Evolutionary conservation across 2,329 filamentous ascomycete species (phyloP), one percentile per base, ranked within the genome.

Genomic region (Stylonectria norvegica): DNA sequence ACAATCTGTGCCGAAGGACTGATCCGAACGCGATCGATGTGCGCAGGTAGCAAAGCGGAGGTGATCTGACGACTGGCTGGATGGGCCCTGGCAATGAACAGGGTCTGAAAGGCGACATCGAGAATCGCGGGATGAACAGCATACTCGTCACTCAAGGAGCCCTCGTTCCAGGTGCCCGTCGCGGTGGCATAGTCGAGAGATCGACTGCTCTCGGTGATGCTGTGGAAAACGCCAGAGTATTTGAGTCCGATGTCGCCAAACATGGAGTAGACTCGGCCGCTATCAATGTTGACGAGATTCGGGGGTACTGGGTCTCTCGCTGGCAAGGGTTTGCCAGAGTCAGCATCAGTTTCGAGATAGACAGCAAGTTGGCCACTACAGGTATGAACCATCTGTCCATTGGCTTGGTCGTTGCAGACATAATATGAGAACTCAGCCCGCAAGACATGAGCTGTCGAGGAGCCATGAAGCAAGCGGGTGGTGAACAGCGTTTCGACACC

Each of bases 401-500:
- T 34, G 1, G 38, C 29, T 12, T 35, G n/a, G 12, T 45, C 43
- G 15, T 34, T 34, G 35, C 43, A 45, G 35, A 45, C 40, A 17
- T 45, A 45, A 31, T 45, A 45, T 10, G 43, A 33, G 20, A 45
- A 45, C 27, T 32, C 16, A 5, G 43, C 43, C 4, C 43, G 31
- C 30, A 45, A 22, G 17, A 45, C 20, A 18, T 35, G 23, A 15
- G 22, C 39, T 3, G 31, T 32, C 29, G 33, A 29, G 8, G 39
- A 20, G 5, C 6, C 20, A 12, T 23, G 17, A 17, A 45, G 16
- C 5, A 38, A 12, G n/a, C 19, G 39, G 5, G 43, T 39, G 4
- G 34, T 45, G 35, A 45, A 45, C 15, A 42, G 17, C 7, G 43
- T 45, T 20, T 45, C 43, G 9, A 45, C 43, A 7, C 43, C 43